Base-by-base conservation (phyloP, 257 asterid genomes). In the Schizonepeta tenuifolia region DNA sequence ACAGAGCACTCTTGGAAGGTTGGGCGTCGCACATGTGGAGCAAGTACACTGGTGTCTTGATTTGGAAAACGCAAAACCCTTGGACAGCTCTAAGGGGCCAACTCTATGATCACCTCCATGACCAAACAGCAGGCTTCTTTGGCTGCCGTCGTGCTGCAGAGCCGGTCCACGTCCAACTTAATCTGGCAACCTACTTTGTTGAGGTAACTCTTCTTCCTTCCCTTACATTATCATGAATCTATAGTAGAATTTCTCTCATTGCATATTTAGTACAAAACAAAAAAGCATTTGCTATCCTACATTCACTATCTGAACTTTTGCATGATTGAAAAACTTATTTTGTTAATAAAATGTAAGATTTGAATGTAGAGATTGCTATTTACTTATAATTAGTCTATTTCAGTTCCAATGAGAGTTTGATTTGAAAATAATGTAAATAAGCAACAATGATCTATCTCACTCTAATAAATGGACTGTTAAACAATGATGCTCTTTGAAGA, bases 81-180 rank as follows among this genome's bases (percentile, higher is more conserved):
- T 93, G 98, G 98, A 89, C 96, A 33, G 98, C 97, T 72, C 84
- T 93, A 41, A 87, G 97, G 72, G 98, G 98, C 54, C 98, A 91
- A 79, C 89, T 93, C 82, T 93, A 91, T 67, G 98, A 93, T 83
- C 96, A 93, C 84, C 97, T 93, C 76, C 98, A 79, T 36, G 96
- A 91, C 75, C 98, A 93, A 82, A 93, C 98, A 11, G 96, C 97
- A 43, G 98, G 98, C 50, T 93, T 93, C 83, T 93, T 86, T 61
- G 98, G 98, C 38, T 93, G 97, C 68, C 97, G 98, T 71, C 62
- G 70, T 77, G 98, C 96, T 33, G 97, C 95, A 49, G 98, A 93
- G 77, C 93, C 97, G 61, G 83, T 91, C 76, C 98, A 93, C 77
- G 95, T 91, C 76, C 98, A 93, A 84, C 88, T 93, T 47, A 93